phyloP scores from a whole-genome alignment of 2,329 filamentous ascomycete species.

The Leptodontidium sp. region DNA sequence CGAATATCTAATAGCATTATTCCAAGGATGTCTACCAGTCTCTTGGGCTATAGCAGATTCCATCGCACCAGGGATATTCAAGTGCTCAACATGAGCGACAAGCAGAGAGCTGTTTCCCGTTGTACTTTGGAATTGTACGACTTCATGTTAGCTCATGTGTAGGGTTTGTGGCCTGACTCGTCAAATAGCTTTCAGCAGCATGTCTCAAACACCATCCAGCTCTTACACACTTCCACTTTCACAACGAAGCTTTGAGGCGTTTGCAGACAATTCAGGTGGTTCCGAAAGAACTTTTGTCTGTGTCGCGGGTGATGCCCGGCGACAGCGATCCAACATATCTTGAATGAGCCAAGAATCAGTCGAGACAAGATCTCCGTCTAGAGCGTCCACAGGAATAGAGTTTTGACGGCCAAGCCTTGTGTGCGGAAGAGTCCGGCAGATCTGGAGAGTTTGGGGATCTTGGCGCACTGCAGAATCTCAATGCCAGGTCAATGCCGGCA shows the following conservation, averaged over 20 bases:
- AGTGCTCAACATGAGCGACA: not conserved
- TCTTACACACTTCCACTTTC: not conserved
- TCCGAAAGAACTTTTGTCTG: not conserved
- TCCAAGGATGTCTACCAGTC: conserved; percentile 29
- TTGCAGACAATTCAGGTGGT: not conserved
- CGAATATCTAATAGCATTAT: conserved; percentile 30
- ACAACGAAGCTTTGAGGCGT: not conserved
- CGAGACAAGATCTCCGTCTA: not conserved
- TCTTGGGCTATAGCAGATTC: conserved; percentile 33
- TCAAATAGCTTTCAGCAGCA: not conserved
- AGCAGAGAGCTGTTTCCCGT: not conserved
- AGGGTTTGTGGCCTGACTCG: not conserved
- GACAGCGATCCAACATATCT: not conserved
- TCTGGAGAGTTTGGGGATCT: conserved; percentile 14
- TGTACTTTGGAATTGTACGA: not conserved
- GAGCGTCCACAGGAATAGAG: not conserved
- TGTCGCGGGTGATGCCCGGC: not conserved
- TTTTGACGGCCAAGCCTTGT: conserved; percentile 3
- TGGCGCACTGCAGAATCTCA: conserved; percentile 2
- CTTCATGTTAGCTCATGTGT: too few species aligned
- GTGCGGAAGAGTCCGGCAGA: conserved; percentile 10
- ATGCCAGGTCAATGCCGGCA: conserved; percentile 11
- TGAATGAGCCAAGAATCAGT: conserved; percentile 3
- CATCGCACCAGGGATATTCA: conserved; percentile 36
- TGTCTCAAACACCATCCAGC: too few species aligned